Evolutionary conservation across 371 early-diverging fungal species (phyloP), one percentile per base, ranked within the genome.

Genomic region (Apophysomyces trapeziformis): DNA sequence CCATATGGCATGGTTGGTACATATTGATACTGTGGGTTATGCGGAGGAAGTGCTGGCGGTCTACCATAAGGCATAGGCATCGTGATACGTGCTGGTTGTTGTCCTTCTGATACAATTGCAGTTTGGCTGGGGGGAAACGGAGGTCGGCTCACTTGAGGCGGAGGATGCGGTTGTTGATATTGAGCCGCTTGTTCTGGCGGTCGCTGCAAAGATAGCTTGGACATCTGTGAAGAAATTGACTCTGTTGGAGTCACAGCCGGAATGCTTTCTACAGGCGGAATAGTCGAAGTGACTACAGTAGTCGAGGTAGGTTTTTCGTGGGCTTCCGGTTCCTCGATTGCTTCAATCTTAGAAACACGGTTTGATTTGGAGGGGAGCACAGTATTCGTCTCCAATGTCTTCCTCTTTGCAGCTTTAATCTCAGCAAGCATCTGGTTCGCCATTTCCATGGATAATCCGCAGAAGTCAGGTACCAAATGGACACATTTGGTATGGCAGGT

Each of bases 391-490:
- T 76, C 73, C 46, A 61, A 57, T 8, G 76, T 76, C 47, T 72
- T 69, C 18, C 82, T 68, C 63, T 87, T 86, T 0, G 89, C 87
- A 12, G 84, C 85, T 71, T 89, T 88, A 65, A 93, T 90, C 66
- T 90, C 92, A 60, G 83, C 83, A 54, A 93, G 68, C 84, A 95
- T 90, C 67, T 91, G 89, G 67, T 88, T 90, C 0, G 95, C 95
- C 80, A 91, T 84, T 56, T 89, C 89, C 85, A 91, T 87, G 16
- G 89, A 87, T 66, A 98, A 81, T 16, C 99, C 98, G 75, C 99
- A 99, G 45, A 95, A 92, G 69, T 95, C 91, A 36, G 99, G 99
- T 1, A 99, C 89, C 61, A 91, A 84, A 46, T 85, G 84, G 66
- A 86, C 82, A 83, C 99, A 99, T 4, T 83, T 84, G 1, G 87